Conservation (phyloP, 176 grass and related monocot species). For the Triticum timopheevii region DNA sequence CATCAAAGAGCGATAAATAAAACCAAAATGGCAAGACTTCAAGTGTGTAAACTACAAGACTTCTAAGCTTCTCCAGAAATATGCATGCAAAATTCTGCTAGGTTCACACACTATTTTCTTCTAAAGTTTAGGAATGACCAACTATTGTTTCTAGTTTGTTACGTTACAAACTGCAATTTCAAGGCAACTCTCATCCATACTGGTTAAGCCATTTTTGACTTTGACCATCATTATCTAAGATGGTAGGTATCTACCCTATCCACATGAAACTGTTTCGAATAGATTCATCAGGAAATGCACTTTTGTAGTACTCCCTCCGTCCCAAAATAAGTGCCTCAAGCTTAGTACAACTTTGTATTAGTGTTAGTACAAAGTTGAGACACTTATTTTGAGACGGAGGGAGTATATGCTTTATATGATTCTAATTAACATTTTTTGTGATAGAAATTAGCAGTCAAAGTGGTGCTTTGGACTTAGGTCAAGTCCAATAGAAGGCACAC, state of each 20-base stretch:
- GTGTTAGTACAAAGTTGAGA: too few species aligned
- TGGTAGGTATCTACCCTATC: not conserved
- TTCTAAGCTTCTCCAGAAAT: constrained; percentile 7
- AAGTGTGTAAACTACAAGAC: constrained; percentile 7
- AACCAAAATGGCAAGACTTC: not conserved
- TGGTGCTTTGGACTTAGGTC: not conserved
- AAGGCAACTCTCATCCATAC: not conserved
- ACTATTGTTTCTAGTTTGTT: not conserved
- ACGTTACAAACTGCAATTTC: not conserved
- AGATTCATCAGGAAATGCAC: not conserved
- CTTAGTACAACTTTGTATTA: too few species aligned
- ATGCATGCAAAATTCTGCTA: not conserved
- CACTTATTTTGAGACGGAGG: too few species aligned
- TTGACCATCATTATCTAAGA: not conserved
- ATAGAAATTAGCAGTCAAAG: not conserved
- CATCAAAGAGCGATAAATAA: not conserved
- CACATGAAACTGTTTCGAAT: not conserved
- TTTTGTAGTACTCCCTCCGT: not conserved
- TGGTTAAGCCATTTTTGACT: not conserved
- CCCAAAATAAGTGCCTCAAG: too few species aligned
- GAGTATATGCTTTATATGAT: not conserved
- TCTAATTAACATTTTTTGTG: not conserved
- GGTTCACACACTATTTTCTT: not conserved
- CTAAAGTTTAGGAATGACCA: not conserved
- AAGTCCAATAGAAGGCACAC: not conserved